Conservation (phyloP, 176 grass and related monocot species). For the Paspalum notatum region DNA sequence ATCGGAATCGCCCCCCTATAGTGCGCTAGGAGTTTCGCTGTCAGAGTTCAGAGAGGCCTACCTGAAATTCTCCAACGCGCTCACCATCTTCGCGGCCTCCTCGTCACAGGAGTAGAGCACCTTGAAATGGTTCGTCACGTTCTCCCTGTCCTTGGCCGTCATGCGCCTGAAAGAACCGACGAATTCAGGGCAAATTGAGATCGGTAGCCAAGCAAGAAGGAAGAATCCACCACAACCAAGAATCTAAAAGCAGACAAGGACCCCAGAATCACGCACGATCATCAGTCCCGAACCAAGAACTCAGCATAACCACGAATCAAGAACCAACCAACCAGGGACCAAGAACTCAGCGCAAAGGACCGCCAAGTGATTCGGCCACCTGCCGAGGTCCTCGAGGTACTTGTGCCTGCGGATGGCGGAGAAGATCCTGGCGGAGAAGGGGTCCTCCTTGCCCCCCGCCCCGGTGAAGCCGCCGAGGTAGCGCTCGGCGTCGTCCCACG, state of each 20-base stretch:
- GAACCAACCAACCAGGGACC: no score
- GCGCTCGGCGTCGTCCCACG: conserved; percentile 93
- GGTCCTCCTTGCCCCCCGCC: conserved; percentile 65
- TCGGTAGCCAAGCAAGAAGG: neutral
- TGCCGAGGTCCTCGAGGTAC: conserved; percentile 78
- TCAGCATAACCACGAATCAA: no score
- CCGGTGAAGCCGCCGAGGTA: conserved; percentile 84
- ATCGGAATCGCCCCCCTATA: no score
- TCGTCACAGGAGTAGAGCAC: conserved; percentile 82
- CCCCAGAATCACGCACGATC: neutral
- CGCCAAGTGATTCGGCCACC: conserved; percentile 13
- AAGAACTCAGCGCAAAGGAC: neutral
- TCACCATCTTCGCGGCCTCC: conserved; percentile 81
- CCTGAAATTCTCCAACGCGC: conserved; percentile 82
- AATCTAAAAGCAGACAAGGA: neutral
- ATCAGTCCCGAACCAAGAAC: neutral
- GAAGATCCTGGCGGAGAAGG: conserved; percentile 85
- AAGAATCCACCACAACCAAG: neutral
- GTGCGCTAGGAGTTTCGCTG: neutral
- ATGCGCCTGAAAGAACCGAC: conserved; percentile 56
- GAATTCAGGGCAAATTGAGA: neutral
- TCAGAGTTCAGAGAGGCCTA: conserved; percentile 8
- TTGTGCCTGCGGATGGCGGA: conserved; percentile 88
- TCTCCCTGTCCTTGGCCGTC: neutral
- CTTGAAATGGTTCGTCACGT: conserved; percentile 64